These are phyloP conservation scores for Candida cerambycidarum DNA, from an alignment of 805 yeast species.

Conservation along the genomic window DNA sequence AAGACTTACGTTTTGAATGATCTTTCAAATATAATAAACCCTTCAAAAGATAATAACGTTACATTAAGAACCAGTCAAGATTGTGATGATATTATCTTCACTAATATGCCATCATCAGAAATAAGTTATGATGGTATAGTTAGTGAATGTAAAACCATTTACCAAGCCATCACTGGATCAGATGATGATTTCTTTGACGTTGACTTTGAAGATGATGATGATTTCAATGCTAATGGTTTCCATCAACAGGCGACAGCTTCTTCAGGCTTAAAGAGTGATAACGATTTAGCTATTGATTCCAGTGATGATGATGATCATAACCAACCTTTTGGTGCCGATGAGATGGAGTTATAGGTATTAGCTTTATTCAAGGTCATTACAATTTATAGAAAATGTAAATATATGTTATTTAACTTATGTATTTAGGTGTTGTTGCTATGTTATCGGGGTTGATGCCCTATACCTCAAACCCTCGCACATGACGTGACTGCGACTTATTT, in stretches of 20 bases:
- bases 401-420: no score
- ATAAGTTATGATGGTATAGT: slow-evolving; percentile 89
- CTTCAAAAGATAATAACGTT: slow-evolving; percentile 28
- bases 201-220: slow-evolving; percentile 92
- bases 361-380: no score
- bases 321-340: slow-evolving; percentile 45
- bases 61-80: slow-evolving; percentile 27
- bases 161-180: slow-evolving; percentile 80
- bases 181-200: slow-evolving; percentile 96
- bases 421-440: no score
- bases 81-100: slow-evolving; percentile 45
- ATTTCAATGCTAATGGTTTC: slow-evolving; percentile 18
- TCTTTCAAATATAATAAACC: slow-evolving; percentile 35
- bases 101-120: slow-evolving; percentile 77
- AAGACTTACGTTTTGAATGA: slow-evolving; percentile 37
- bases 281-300: slow-evolving; percentile 37
- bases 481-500: background rate
- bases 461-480: background rate
- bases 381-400: no score
- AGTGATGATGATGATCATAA: slow-evolving; percentile 37
- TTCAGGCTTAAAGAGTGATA: slow-evolving; percentile 11
- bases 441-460: slow-evolving; percentile 1
- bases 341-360: slow-evolving; percentile 44
- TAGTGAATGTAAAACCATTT: slow-evolving; percentile 74
- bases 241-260: slow-evolving; percentile 14